Base-by-base conservation (phyloP, 345 rosid genomes). In the Murraya paniculata region DNA sequence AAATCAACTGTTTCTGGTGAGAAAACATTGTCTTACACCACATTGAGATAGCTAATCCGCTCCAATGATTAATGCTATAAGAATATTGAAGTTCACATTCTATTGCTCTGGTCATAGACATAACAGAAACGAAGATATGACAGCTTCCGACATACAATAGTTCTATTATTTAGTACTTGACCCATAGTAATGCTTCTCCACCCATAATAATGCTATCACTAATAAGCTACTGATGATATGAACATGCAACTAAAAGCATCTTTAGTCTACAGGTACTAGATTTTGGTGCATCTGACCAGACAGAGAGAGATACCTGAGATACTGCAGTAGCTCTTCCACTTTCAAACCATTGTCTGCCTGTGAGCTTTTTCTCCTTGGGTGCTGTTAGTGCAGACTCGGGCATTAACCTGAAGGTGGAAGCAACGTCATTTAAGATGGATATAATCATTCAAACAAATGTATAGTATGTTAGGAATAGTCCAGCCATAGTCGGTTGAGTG, bases 291-390 rank as follows among this genome's bases (percentile, higher is more conserved):
- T 68, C 48, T 77, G 57, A 27, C 65, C 64, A 50, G 50, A 28
- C 31, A 45, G 31, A 30, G 72, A 75, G 69, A 64, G 53, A 70
- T 39, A 41, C 2, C 24, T 14, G 35, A 65, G 78, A 74, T 87
- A 94, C 95, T 82, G 65, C 58, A 24, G 82, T 5, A 65, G 90
- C 92, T 89, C 86, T 87, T 84, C 97, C 98, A 79, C 92, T 91
- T 80, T 96, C 99, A 80, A 94, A 96, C 97, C 95, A 94, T 84
- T 89, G 98, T 84, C 98, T 94, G 85, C 99, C 98, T 2, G 91
- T 22, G 75, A 94, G 92, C 87, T 84, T 94, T 89, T 91, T 96
- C 85, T 96, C 98, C 84, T 94, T 94, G 5, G 93, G 73, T 77
- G 89, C 81, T 1, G 90, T 64, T 45, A 94, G 97, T 67, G 87